A percentile compares a stretch with the other conserved stretches of the same genome.
These are phyloP conservation scores for Hypoxylon lenormandii DNA, from an alignment of 495 filamentous ascomycete genomes.

Conservation along the genomic window DNA sequence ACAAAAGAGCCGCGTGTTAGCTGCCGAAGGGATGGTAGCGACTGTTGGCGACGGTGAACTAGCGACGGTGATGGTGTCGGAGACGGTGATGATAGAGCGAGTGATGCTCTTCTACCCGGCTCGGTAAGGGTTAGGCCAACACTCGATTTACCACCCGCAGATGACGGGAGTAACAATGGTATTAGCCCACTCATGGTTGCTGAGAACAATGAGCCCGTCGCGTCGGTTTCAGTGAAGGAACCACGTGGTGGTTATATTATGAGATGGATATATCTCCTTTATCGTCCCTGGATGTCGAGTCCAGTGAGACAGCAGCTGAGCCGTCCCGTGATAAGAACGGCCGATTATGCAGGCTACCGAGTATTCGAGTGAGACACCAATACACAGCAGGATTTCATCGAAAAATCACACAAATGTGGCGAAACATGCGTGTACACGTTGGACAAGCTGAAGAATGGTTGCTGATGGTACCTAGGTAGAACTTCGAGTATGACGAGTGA, in stretches of 20 bases:
- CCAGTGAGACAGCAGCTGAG: constrained; percentile 33
- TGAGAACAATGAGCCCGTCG: constrained; percentile 4
- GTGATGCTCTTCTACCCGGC: constrained; percentile 23
- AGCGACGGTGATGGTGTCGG: constrained; percentile 12
- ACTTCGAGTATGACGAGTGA: constrained; percentile 29
- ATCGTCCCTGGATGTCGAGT: constrained; percentile 18
- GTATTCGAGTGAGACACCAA: constrained; percentile 22
- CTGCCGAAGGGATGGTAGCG: constrained; percentile 31
- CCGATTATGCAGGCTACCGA: constrained; percentile 44
- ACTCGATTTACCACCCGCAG: constrained; percentile 24
- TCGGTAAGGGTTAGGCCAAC: constrained; percentile 10
- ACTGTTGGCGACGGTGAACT: constrained; percentile 44
- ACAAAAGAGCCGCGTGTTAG: constrained; percentile 19
- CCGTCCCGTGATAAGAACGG: constrained; percentile 22
- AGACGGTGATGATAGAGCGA: constrained; percentile 6
- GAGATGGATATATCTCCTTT: constrained; percentile 16
- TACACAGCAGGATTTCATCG: constrained; percentile 19
- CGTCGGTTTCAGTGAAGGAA: neutral
- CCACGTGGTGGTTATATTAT: constrained; percentile 19
- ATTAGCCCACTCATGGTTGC: constrained; percentile 43
- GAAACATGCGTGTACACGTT: constrained; percentile 22
- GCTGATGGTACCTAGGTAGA: constrained; percentile 15
- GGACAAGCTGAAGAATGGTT: constrained; percentile 14
- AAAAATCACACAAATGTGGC: constrained; percentile 33
- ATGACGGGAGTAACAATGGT: constrained; percentile 40